These are phyloP conservation scores for Calonectria hongkongensis DNA, from an alignment of 2,329 filamentous ascomycete species.

Conservation along the genomic window DNA sequence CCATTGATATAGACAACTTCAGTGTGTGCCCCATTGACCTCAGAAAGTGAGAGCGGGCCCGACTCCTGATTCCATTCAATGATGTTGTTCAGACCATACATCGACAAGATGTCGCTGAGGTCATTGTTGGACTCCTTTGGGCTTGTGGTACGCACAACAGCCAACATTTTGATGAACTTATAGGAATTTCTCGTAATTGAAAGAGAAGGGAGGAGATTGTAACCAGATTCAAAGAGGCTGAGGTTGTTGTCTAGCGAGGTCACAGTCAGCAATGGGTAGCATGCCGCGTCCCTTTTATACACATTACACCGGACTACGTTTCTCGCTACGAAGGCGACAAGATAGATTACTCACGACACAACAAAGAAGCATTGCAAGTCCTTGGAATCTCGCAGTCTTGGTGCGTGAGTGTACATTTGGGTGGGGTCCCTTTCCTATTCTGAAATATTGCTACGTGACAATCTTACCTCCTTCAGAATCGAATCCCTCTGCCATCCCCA, in stretches of 20 bases:
- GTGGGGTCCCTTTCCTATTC: conserved; percentile 14
- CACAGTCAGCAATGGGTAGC: background rate
- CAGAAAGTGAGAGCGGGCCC: conserved; percentile 5
- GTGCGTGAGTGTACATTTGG: background rate
- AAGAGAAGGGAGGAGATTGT: background rate
- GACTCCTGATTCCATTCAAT: conserved; percentile 26
- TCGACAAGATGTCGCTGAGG: conserved; percentile 9
- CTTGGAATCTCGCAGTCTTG: background rate
- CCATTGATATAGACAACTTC: conserved; percentile 17
- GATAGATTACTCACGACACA: background rate
- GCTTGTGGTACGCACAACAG: conserved; percentile 3
- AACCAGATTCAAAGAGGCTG: background rate
- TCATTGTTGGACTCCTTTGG: background rate
- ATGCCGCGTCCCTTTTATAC: background rate
- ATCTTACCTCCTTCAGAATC: conserved; percentile 17
- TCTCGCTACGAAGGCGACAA: background rate
- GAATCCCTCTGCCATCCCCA: background rate
- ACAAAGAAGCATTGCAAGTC: background rate
- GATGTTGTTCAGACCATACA: conserved; percentile 25
- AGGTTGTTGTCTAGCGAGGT: background rate
- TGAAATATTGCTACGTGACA: conserved; percentile 16
- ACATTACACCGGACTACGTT: background rate
- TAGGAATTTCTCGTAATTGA: background rate
- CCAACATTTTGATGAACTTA: background rate
- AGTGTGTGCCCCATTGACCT: conserved; percentile 3